phyloP scores from a whole-genome alignment of 23 red algal species.

The Gracilaria gracilis region DNA sequence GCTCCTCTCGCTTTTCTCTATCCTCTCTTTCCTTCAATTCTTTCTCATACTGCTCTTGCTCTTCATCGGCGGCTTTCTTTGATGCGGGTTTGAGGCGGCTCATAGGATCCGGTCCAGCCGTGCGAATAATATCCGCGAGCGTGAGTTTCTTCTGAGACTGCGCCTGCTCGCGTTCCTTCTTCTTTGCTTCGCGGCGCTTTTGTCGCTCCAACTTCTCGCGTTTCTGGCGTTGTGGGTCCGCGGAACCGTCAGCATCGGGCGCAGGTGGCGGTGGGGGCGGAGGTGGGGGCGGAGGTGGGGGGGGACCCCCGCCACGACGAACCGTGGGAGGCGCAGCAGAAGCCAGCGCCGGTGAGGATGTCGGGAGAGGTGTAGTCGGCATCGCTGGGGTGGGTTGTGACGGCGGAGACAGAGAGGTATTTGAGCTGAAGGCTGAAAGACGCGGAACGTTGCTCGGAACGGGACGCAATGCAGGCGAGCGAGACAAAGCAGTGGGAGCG shows the following conservation, averaged over 20 bases:
- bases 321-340: background rate
- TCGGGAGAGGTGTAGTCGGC: background rate
- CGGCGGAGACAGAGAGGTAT: background rate
- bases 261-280: conserved; percentile 21
- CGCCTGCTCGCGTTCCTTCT: conserved; percentile 20
- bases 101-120: conserved; percentile 63
- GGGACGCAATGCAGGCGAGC: background rate
- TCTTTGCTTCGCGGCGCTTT: conserved; percentile 51
- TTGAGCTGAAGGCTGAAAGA: background rate
- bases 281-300: conserved; percentile 21
- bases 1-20: conserved; percentile 34
- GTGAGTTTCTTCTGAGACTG: conserved; percentile 64
- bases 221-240: conserved; percentile 22
- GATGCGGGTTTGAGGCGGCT: conserved; percentile 48
- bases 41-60: conserved; percentile 30
- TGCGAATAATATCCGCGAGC: conserved; percentile 72
- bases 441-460: conserved; percentile 6
- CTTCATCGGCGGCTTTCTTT: conserved; percentile 35
- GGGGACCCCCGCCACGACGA: conserved; percentile 3
- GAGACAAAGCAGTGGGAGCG: background rate
- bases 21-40: conserved; percentile 41
- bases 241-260: background rate
- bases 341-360: background rate
- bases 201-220: conserved; percentile 52
- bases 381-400: background rate